These are phyloP conservation scores for Mortierella sp. DNA, from an alignment of 371 early-diverging fungal genomes.

Conservation along the genomic window DNA sequence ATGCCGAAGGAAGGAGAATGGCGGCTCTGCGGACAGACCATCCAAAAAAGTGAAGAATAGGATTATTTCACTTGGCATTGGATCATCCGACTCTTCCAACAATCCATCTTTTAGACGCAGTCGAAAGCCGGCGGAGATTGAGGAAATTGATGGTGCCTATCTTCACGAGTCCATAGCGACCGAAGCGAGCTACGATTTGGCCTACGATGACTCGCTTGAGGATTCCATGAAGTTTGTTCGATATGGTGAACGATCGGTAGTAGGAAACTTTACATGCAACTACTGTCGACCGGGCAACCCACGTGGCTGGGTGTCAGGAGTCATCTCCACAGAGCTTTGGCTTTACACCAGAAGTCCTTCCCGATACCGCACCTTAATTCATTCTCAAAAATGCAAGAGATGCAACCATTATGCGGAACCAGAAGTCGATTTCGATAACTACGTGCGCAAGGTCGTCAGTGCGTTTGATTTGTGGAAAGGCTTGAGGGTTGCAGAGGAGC, in stretches of 20 bases:
- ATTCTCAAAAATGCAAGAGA: slow-evolving; percentile 20
- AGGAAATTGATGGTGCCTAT: slow-evolving; percentile 4
- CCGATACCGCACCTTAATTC: slow-evolving; percentile 13
- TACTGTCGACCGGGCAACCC: neutral
- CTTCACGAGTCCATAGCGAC: neutral
- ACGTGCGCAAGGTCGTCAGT: slow-evolving; percentile 9
- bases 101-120: too few species aligned
- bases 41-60: too few species aligned
- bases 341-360: neutral
- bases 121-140: neutral
- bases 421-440: slow-evolving; percentile 15
- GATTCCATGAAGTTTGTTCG: too few species aligned
- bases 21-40: too few species aligned
- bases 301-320: slow-evolving; percentile 11
- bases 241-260: neutral
- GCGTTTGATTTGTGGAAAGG: slow-evolving; percentile 30
- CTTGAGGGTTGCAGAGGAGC: neutral
- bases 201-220: neutral
- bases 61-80: too few species aligned
- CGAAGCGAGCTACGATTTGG: neutral
- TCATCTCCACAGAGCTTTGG: slow-evolving; percentile 19
- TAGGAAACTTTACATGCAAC: slow-evolving; percentile 10
- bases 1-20: too few species aligned
- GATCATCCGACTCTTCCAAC: too few species aligned
- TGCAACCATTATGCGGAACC: slow-evolving; percentile 22